Conservation (phyloP, 2,329 filamentous ascomycete genomes). For the Colletotrichum scovillei region DNA sequence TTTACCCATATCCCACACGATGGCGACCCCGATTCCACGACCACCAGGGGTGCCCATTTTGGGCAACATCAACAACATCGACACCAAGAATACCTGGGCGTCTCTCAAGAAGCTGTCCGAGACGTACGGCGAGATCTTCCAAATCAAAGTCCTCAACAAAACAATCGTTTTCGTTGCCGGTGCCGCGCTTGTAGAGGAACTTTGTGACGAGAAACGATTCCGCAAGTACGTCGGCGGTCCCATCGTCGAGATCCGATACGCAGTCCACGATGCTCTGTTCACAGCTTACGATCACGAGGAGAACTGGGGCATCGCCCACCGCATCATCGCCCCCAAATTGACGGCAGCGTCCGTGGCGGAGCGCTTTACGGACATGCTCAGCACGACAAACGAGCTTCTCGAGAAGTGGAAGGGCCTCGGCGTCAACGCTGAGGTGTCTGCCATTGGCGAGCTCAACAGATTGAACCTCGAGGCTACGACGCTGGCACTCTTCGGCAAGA, state of each 20-base stretch:
- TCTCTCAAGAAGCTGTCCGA: constrained; percentile 50
- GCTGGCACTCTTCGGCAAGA: constrained; percentile 62
- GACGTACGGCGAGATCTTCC: constrained; percentile 51
- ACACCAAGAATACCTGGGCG: constrained; percentile 49
- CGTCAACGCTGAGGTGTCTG: constrained; percentile 51
- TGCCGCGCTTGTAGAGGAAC: constrained; percentile 53
- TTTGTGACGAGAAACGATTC: constrained; percentile 65
- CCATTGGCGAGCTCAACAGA: constrained; percentile 62
- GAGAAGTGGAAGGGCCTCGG: constrained; percentile 58
- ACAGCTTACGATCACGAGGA: constrained; percentile 61
- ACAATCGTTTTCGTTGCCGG: constrained; percentile 54
- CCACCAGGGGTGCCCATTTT: constrained; percentile 49
- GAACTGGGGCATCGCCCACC: constrained; percentile 62
- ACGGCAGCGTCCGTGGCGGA: constrained; percentile 45
- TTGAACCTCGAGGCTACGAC: constrained; percentile 64
- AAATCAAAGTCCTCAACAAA: constrained; percentile 48
- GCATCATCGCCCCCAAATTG: constrained; percentile 62
- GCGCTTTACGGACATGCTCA: constrained; percentile 60
- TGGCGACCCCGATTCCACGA: constrained; percentile 49
- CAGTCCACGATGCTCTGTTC: constrained; percentile 64
- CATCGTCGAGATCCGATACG: constrained; percentile 61
- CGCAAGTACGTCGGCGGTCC: constrained; percentile 65
- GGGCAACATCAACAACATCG: constrained; percentile 50
- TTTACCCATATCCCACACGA: constrained; percentile 28
- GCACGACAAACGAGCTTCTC: constrained; percentile 60